phyloP scores from a whole-genome alignment of 345 rosid genomes.

The Euphorbia lathyris region DNA sequence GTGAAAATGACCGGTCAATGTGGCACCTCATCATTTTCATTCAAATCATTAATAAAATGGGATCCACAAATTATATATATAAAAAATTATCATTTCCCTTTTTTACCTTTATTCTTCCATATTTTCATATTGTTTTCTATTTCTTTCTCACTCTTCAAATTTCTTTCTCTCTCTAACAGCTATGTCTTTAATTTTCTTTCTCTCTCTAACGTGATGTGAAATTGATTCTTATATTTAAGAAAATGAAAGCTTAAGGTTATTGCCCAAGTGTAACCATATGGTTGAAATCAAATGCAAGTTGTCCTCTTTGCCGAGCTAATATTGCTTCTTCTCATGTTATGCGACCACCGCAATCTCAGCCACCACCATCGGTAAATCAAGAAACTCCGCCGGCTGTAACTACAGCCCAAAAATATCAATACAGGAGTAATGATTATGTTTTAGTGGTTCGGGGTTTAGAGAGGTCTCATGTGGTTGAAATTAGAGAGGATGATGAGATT shows the following conservation, averaged over 20 bases:
- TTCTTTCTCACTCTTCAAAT: too few relatives aligned
- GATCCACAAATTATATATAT: too few relatives aligned
- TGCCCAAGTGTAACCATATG: conserved; percentile 87
- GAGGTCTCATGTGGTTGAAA: not conserved
- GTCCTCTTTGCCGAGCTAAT: conserved; percentile 79
- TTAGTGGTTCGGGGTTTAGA: conserved; percentile 43
- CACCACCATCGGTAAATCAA: conserved; percentile 2
- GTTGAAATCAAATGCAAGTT: conserved; percentile 74
- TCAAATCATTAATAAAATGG: too few relatives aligned
- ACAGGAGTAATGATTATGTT: conserved; percentile 26
- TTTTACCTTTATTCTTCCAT: too few relatives aligned
- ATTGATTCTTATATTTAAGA: too few relatives aligned
- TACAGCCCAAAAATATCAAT: conserved; percentile 18
- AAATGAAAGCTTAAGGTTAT: conserved; percentile 54
- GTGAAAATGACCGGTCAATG: too few relatives aligned
- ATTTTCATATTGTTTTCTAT: too few relatives aligned
- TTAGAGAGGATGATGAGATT: not conserved
- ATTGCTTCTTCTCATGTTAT: conserved; percentile 20
- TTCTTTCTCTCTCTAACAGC: too few relatives aligned
- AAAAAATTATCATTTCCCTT: too few relatives aligned
- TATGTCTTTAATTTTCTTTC: too few relatives aligned
- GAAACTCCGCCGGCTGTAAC: not conserved
- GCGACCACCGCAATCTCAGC: not conserved
- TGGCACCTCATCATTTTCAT: too few relatives aligned
- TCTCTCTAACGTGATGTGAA: too few relatives aligned